Base-by-base conservation (phyloP, 2,329 filamentous ascomycete genomes). In the Aspergillus sp. region DNA sequence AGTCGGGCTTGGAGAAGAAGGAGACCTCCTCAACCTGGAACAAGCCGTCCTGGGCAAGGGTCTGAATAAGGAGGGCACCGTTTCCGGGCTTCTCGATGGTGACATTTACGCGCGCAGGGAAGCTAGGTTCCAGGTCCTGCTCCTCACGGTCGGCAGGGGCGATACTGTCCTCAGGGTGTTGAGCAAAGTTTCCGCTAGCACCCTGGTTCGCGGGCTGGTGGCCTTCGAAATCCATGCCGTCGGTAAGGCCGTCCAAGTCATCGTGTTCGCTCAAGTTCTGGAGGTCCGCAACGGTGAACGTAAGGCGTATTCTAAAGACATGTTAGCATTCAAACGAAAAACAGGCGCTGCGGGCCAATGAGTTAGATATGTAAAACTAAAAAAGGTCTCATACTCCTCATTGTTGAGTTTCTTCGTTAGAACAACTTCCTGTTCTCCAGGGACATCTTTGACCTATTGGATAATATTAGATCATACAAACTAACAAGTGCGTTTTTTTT, bases 21-120 rank as follows among this genome's bases (percentile, higher is more conserved):
- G 89, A 92, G 70, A 98, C 85, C 79, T 95, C 93, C 74, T 97
- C 90, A 71, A 98, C 89, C 68, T 91, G 82, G 75, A 98, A 88
- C 73, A 87, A 82, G 68, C 93, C 92, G 66, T 96, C 90, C 78
- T 95, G 89, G 33, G 91, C 91, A 60, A 89, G 82, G 59, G 92
- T 89, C 75, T 96, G 91, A 68, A 99, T 87, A 76, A 89, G 87
- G 63, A 99, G 83, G 27, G 91, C 91, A 60, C 93, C 93, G 71
- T 90, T 89, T 77, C 84, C 85, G 59, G 89, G 83, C 82, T 96
- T 96, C 83, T 96, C 91, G 58, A 99, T 84, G 50, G 93, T 87
- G 69, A 99, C 87, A 77, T 89, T 91, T 62, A 97, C 83, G 66
- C 89, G 88, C 68, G 89, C 90, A 56, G 93, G 91, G 73, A 93